Base-by-base conservation (phyloP, 1,284 basidiomycete genomes). In the Sporisorium graminicola region DNA sequence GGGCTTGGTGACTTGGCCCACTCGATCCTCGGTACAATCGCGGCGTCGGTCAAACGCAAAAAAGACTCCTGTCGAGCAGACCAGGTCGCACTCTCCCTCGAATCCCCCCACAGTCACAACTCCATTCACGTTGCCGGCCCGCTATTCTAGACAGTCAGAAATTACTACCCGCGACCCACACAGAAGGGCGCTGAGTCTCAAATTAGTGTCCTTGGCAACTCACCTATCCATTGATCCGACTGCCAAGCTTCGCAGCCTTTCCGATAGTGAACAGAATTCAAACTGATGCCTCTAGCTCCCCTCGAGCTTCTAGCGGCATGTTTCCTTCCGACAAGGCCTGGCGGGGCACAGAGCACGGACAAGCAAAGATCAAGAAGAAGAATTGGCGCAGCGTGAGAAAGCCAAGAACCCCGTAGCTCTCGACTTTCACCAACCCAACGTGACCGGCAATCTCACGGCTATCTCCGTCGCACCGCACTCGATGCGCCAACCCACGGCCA, bases 1-100 rank as follows among this genome's bases (percentile, higher is more conserved):
- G 16, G 37, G 8, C 16, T 3, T n/a, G 29, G 47, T 50, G 27
- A 29, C 49, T 50, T 50, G 27, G 18, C 49, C 27, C 8, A 31
- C 18, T 31, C 46, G 57, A 58, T 58, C 57, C 24, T 58, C 57
- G 57, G 33, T 42, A 42, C 35, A n/a, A 27, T 58, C 35, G 50
- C 57, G 57, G 57, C 46, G 57, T 35, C 57, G 57, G 20, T 49
- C 29, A 47, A 13, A 47, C 24, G 26, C 37, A 37, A n/a, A n/a
- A n/a, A 6, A 31, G 20, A 16, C 40, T 37, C 43, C 10, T 46
- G 16, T 12, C 27, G 29, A 31, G 14, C 35, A 35, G n/a, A n/a
- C n/a, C n/a, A 35, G 35, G 12, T 35, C 8, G 7, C n/a, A n/a
- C 8, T 50, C 27, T 50, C 49, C 40, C 16, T 16, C 29, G 10